Percentiles rank a stretch among this genome's conserved stretches.
Conservation (phyloP, 345 rosid genomes). For the Eucalyptus marginata region DNA sequence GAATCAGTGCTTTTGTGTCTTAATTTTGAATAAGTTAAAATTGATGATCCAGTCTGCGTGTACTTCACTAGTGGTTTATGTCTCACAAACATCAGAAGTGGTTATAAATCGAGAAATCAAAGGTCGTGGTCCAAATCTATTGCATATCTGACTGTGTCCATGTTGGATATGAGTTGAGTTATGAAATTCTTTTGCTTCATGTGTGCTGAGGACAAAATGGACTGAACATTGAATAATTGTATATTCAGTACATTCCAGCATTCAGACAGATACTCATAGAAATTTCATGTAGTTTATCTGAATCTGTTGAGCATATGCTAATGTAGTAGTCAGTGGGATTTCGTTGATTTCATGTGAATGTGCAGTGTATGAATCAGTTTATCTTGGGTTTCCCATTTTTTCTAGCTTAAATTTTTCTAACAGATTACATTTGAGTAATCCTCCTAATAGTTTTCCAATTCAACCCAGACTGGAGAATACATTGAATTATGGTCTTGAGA, state of each 20-base stretch:
- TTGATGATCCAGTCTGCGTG: background rate
- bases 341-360: background rate
- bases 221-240: background rate
- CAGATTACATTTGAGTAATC: background rate
- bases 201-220: background rate
- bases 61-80: background rate
- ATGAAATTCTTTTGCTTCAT: background rate
- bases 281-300: background rate
- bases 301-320: background rate
- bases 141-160: background rate
- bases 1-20: background rate
- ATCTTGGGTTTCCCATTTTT: background rate
- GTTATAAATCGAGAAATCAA: background rate
- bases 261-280: background rate
- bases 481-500: constrained; percentile 88
- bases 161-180: background rate
- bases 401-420: background rate
- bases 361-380: background rate
- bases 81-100: background rate
- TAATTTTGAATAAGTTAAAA: background rate
- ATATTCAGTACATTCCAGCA: background rate
- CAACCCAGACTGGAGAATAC: constrained; percentile 77
- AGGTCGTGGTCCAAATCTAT: background rate
- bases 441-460: background rate
- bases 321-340: background rate